Percentiles rank a stretch among this genome's conserved stretches.
Conservation (phyloP, 352 stramenopile species). For the Globisporangium paddicum region DNA sequence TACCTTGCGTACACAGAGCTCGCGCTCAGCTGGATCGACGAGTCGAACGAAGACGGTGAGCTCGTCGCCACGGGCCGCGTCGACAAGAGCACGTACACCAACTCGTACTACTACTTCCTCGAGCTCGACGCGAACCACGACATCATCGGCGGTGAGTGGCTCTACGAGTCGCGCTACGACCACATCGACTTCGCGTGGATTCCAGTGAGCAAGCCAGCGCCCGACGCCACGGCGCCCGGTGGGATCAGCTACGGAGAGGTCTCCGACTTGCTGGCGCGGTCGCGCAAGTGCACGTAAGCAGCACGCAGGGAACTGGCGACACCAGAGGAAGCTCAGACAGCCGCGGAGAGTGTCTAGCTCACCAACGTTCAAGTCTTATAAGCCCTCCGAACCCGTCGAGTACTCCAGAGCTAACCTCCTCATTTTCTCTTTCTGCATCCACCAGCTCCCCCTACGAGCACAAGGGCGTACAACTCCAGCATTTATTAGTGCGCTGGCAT, state of each 20-base stretch:
- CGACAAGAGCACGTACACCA: not conserved
- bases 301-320: not conserved
- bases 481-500: too few relatives aligned
- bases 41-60: constrained; percentile 16
- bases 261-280: not conserved
- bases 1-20: not conserved
- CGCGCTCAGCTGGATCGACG: constrained; percentile 19
- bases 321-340: not conserved
- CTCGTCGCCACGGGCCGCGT: not conserved
- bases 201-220: not conserved
- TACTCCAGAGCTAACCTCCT: too few relatives aligned
- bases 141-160: not conserved
- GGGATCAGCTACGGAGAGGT: not conserved
- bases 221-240: not conserved
- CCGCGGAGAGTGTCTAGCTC: too few relatives aligned
- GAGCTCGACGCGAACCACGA: not conserved
- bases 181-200: not conserved
- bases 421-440: too few relatives aligned
- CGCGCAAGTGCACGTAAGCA: not conserved
- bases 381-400: too few relatives aligned
- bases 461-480: too few relatives aligned
- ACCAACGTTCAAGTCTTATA: too few relatives aligned
- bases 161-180: not conserved
- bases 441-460: too few relatives aligned
- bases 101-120: not conserved